Conservation (phyloP, 331 rosid genomes). For the Malus hybrid region DNA sequence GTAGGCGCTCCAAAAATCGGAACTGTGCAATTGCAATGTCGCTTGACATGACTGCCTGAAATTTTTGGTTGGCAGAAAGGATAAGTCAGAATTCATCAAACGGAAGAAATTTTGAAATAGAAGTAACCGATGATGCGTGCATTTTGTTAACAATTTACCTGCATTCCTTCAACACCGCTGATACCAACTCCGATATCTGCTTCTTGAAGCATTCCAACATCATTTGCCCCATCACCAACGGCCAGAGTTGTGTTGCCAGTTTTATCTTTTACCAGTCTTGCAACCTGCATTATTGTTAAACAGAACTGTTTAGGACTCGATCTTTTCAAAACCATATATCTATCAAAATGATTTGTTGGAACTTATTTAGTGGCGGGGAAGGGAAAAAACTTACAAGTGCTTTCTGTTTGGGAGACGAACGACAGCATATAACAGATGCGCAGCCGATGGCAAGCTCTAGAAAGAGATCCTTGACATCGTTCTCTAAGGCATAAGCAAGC, state of each 20-base stretch:
- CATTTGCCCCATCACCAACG: no score
- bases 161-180: no score
- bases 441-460: conserved; percentile 88
- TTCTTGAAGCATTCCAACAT: no score
- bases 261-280: conserved; percentile 57
- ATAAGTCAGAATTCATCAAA: not conserved
- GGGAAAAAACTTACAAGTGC: conserved; percentile 64
- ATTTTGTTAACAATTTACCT: conserved; percentile 9
- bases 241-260: no score
- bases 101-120: not conserved
- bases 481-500: conserved; percentile 69
- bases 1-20: conserved; percentile 80
- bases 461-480: conserved; percentile 74
- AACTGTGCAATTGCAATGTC: conserved; percentile 95
- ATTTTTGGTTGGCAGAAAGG: conserved; percentile 14
- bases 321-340: not conserved
- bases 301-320: not conserved
- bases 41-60: conserved; percentile 97
- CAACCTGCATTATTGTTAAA: conserved; percentile 39
- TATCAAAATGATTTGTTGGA: not conserved
- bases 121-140: conserved; percentile 5
- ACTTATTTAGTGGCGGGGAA: not conserved
- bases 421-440: conserved; percentile 95
- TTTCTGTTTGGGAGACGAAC: conserved; percentile 99
- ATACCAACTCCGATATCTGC: no score